Conservation (phyloP, 805 yeast genomes). For the Candida taoyuanica region DNA sequence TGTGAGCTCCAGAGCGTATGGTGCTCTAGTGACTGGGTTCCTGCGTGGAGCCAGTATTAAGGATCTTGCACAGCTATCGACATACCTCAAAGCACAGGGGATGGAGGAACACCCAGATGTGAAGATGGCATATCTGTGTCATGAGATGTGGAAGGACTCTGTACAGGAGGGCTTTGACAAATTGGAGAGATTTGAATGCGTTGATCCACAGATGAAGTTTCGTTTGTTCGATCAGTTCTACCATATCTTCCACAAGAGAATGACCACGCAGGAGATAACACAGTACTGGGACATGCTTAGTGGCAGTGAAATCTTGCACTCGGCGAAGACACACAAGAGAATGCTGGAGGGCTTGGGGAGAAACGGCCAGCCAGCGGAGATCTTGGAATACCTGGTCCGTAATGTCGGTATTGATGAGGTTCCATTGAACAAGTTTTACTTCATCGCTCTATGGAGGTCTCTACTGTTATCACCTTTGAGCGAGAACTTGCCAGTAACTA, state of each 20-base stretch:
- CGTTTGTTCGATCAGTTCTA: slow-evolving; percentile 13
- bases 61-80: slow-evolving; percentile 9
- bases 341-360: slow-evolving; percentile 7
- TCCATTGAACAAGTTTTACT: slow-evolving; percentile 4
- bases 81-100: slow-evolving; percentile 1
- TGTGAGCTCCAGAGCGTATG: slow-evolving; percentile 17
- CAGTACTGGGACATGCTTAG: slow-evolving; percentile 3
- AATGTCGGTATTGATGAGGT: neutral
- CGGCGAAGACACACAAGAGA: slow-evolving; percentile 1
- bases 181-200: neutral
- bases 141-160: slow-evolving; percentile 7
- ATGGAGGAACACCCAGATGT: slow-evolving; percentile 8
- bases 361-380: neutral
- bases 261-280: slow-evolving; percentile 11
- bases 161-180: neutral
- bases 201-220: slow-evolving; percentile 5
- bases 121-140: slow-evolving; percentile 7
- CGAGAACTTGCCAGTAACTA: slow-evolving; percentile 5
- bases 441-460: slow-evolving; percentile 7
- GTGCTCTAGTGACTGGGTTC: slow-evolving; percentile 11
- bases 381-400: neutral
- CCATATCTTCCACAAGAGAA: slow-evolving; percentile 3
- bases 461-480: neutral
- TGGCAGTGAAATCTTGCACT: slow-evolving; percentile 9
- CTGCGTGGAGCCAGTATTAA: slow-evolving; percentile 7